Percentiles rank a stretch among this genome's conserved stretches.
Conservation (phyloP, 2,329 filamentous ascomycete genomes). For the Teratosphaeria zuluensis region DNA sequence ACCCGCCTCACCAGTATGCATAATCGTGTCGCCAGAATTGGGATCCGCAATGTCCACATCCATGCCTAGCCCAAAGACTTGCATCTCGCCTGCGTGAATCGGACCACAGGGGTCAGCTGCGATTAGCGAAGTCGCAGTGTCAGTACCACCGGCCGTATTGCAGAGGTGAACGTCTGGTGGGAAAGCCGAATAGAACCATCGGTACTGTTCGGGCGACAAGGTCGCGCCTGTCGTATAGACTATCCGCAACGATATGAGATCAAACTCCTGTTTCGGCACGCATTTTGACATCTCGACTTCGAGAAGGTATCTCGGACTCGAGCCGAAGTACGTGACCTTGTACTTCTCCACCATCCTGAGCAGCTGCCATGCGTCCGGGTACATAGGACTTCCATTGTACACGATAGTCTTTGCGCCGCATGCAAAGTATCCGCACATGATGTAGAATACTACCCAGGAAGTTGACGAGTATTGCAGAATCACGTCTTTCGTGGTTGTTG, state of each 20-base stretch:
- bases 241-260: conserved; percentile 31
- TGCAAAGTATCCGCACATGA: conserved; percentile 34
- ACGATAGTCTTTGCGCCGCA: conserved; percentile 33
- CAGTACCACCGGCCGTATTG: conserved; percentile 39
- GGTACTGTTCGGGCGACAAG: conserved; percentile 33
- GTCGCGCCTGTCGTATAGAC: conserved; percentile 39
- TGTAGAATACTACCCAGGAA: conserved; percentile 34
- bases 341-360: conserved; percentile 29
- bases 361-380: conserved; percentile 29
- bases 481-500: conserved; percentile 28
- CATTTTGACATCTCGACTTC: conserved; percentile 30
- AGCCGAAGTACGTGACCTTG: conserved; percentile 35
- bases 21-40: conserved; percentile 27
- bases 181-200: conserved; percentile 39
- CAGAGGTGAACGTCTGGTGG: conserved; percentile 30
- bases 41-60: conserved; percentile 38
- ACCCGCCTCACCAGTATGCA: conserved; percentile 28
- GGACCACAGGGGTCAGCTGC: conserved; percentile 35
- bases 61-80: conserved; percentile 34
- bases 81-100: conserved; percentile 36
- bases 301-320: conserved; percentile 35
- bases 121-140: conserved; percentile 36
- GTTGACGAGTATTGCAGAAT: conserved; percentile 40
- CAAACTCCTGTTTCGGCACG: conserved; percentile 28
- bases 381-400: conserved; percentile 37